Evolutionary conservation across 1,139 yeast genomes (phyloP).

Genomic region (Zygoascus hellenicus): DNA sequence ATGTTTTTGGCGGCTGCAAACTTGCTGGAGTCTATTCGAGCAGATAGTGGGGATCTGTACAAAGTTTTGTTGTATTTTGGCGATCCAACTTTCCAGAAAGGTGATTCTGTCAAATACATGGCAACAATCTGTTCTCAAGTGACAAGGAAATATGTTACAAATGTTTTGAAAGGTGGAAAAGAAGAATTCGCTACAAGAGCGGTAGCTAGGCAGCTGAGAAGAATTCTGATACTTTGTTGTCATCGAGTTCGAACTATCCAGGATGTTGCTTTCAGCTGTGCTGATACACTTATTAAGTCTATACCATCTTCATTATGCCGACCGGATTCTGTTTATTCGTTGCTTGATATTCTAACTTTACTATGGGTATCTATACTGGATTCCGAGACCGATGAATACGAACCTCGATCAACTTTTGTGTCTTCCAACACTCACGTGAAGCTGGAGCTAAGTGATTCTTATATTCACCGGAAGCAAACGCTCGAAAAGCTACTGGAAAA

Average conservation of each 20-base stretch:
- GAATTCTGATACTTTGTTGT: slow-evolving; percentile 64
- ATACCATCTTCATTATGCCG: slow-evolving; percentile 84
- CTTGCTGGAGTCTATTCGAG: slow-evolving; percentile 67
- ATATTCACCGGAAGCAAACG: slow-evolving; percentile 68
- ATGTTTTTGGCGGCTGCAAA: slow-evolving; percentile 85
- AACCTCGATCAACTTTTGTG: slow-evolving; percentile 65
- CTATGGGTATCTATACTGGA: slow-evolving; percentile 77
- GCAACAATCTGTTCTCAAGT: slow-evolving; percentile 59
- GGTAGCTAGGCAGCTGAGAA: slow-evolving; percentile 67
- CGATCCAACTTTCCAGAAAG: slow-evolving; percentile 72
- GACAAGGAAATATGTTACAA: slow-evolving; percentile 50
- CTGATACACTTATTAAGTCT: slow-evolving; percentile 58
- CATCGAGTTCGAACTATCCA: slow-evolving; percentile 74
- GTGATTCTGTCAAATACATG: slow-evolving; percentile 68
- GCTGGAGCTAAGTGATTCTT: slow-evolving; percentile 70
- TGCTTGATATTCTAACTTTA: slow-evolving; percentile 73
- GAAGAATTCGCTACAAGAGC: slow-evolving; percentile 44
- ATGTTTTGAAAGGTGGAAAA: slow-evolving; percentile 44
- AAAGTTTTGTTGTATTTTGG: slow-evolving; percentile 69
- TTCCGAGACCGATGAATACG: slow-evolving; percentile 81
- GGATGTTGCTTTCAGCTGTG: slow-evolving; percentile 72
- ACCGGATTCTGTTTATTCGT: slow-evolving; percentile 62
- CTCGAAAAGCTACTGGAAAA: slow-evolving; percentile 53
- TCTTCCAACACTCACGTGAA: slow-evolving; percentile 52
- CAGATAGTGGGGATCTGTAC: slow-evolving; percentile 75